Evolutionary conservation across 148 eudicot genomes (phyloP).

Genomic region (Cornus kousa): DNA sequence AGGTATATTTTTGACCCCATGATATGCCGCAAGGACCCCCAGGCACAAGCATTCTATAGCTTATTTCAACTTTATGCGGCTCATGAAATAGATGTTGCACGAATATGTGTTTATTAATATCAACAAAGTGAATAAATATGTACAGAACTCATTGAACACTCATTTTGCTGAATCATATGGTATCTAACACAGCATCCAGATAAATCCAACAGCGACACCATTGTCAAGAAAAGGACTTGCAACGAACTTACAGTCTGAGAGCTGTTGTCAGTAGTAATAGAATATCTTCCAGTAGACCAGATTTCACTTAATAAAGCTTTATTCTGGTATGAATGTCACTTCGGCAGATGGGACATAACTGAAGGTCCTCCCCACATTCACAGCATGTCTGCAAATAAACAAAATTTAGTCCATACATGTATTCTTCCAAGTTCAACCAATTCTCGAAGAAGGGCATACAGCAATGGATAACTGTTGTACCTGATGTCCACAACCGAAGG

Average conservation of each 20-base stretch:
- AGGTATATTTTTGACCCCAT: too few species aligned
- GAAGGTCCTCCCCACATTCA: conserved; percentile 40
- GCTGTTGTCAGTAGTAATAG: too few species aligned
- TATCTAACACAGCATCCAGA: not conserved
- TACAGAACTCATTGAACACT: conserved; percentile 3
- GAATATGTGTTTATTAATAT: not conserved
- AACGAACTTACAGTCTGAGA: not conserved
- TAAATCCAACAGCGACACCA: not conserved
- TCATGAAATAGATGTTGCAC: not conserved
- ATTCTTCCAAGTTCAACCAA: not conserved
- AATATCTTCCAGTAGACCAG: not conserved
- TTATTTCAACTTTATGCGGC: not conserved
- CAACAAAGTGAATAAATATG: conserved; percentile 1
- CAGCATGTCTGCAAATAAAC: conserved; percentile 43
- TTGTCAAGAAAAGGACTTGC: not conserved
- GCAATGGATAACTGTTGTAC: conserved; percentile 15
- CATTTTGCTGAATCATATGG: not conserved
- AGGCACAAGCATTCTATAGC: not conserved
- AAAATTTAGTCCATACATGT: not conserved
- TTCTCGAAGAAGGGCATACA: not conserved
- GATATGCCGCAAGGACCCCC: not conserved
- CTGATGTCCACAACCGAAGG: conserved; percentile 65
- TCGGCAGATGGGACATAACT: conserved; percentile 44
- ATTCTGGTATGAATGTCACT: conserved; percentile 36
- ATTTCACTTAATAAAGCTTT: conserved; percentile 35